Percentiles rank a stretch among this genome's conserved stretches.
These are phyloP conservation scores for Fusarium sp. DNA, from an alignment of 2,329 filamentous ascomycete genomes.

Conservation along the genomic window DNA sequence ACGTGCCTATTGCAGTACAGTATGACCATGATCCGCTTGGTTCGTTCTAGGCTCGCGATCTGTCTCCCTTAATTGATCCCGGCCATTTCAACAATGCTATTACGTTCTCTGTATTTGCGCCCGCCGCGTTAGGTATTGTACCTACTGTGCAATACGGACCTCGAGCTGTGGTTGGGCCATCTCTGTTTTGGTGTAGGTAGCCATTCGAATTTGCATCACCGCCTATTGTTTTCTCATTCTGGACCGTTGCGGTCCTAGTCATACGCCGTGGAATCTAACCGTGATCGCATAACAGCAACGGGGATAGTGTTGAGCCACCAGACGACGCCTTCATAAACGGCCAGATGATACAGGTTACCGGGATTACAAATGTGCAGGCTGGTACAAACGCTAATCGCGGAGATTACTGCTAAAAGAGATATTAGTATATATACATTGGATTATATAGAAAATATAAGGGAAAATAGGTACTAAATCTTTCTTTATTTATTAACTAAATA, in stretches of 20 bases:
- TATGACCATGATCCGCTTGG: neutral
- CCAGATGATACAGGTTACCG: neutral
- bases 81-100: constrained; percentile 11
- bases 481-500: too few relatives aligned
- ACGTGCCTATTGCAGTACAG: neutral
- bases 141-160: neutral
- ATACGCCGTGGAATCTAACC: neutral
- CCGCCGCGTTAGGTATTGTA: neutral
- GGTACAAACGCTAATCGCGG: too few relatives aligned
- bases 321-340: constrained; percentile 2
- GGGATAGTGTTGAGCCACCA: constrained; percentile 8
- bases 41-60: constrained; percentile 28
- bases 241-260: constrained; percentile 6
- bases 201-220: constrained; percentile 5
- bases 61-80: constrained; percentile 23
- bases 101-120: constrained; percentile 13
- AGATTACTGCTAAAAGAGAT: too few relatives aligned
- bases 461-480: too few relatives aligned
- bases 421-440: too few relatives aligned
- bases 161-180: constrained; percentile 7
- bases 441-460: too few relatives aligned
- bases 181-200: neutral
- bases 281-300: neutral
- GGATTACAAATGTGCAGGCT: too few relatives aligned
- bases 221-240: constrained; percentile 4